phyloP scores from a whole-genome alignment of 495 filamentous ascomycete species.

The Thozetella sp. region DNA sequence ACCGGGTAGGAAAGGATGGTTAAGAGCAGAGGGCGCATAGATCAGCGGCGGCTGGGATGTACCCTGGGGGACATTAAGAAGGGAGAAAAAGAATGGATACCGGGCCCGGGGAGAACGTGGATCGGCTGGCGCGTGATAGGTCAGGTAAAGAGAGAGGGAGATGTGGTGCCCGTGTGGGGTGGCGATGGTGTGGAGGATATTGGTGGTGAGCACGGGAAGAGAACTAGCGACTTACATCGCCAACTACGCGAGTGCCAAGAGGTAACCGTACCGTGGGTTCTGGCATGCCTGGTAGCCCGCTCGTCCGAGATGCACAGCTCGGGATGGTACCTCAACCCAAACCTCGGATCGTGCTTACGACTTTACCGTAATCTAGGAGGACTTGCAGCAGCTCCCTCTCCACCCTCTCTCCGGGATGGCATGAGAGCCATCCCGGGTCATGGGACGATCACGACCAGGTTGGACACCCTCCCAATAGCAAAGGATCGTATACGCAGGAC shows the following conservation, averaged over 20 bases:
- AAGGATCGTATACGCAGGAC: background rate
- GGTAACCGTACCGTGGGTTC: background rate
- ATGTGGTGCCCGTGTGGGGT: conserved; percentile 8
- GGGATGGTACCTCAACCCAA: background rate
- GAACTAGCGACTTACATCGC: background rate
- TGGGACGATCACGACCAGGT: background rate
- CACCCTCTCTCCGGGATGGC: background rate
- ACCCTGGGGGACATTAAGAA: conserved; percentile 5
- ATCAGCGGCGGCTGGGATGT: conserved; percentile 12
- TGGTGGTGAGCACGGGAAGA: conserved; percentile 3
- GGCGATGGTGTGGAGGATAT: conserved; percentile 12
- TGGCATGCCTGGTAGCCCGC: too few species aligned
- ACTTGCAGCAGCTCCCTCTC: background rate
- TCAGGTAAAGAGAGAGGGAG: conserved; percentile 8
- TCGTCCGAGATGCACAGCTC: background rate
- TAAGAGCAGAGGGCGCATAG: conserved; percentile 14
- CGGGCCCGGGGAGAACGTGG: background rate
- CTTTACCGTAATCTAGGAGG: too few species aligned
- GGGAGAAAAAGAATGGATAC: background rate
- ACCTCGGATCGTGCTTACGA: background rate
- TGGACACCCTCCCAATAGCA: background rate
- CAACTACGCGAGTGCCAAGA: background rate
- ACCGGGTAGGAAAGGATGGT: conserved; percentile 1
- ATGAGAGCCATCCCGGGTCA: background rate
- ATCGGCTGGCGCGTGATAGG: conserved; percentile 5